These are phyloP conservation scores for Trypanosoma rangeli DNA, from an alignment of 208 protist species.

Conservation along the genomic window DNA sequence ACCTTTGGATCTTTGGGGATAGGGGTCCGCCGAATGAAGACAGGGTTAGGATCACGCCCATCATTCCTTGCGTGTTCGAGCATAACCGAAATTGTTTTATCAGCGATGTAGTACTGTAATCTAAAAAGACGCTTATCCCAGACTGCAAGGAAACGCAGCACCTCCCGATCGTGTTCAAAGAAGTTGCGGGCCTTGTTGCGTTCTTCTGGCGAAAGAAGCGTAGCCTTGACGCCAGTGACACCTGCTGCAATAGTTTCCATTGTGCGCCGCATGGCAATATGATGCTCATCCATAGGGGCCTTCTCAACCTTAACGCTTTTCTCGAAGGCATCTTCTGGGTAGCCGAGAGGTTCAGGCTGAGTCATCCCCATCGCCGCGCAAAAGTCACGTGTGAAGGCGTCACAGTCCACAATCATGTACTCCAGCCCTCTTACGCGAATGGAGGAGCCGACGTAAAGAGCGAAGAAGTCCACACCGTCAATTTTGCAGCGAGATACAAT, in stretches of 20 bases:
- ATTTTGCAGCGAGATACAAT: conserved; percentile 87
- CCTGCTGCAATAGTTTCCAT: conserved; percentile 77
- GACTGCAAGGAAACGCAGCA: conserved; percentile 94
- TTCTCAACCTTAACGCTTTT: conserved; percentile 21
- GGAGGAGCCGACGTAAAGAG: conserved; percentile 80
- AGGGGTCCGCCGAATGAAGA: conserved; percentile 87
- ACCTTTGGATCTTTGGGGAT: conserved; percentile 72
- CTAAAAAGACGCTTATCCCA: conserved; percentile 94
- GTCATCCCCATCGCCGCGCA: conserved; percentile 77
- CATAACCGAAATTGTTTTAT: conserved; percentile 94
- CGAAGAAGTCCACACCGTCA: conserved; percentile 68
- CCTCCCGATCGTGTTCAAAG: conserved; percentile 93
- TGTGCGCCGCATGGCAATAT: conserved; percentile 79
- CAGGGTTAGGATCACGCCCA: conserved; percentile 92
- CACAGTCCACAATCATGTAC: conserved; percentile 93
- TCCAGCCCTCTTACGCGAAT: conserved; percentile 84
- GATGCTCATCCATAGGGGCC: conserved; percentile 53
- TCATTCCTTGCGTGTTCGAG: conserved; percentile 90
- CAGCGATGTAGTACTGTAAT: conserved; percentile 96
- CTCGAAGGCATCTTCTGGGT: conserved; percentile 86
- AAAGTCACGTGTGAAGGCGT: conserved; percentile 94
- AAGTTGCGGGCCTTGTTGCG: conserved; percentile 79
- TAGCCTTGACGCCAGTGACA: conserved; percentile 68
- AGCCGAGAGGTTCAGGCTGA: conserved; percentile 61
- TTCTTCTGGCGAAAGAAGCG: conserved; percentile 80